Conservation (phyloP, 2,329 filamentous ascomycete species). For the Nigrospora oryzae region DNA sequence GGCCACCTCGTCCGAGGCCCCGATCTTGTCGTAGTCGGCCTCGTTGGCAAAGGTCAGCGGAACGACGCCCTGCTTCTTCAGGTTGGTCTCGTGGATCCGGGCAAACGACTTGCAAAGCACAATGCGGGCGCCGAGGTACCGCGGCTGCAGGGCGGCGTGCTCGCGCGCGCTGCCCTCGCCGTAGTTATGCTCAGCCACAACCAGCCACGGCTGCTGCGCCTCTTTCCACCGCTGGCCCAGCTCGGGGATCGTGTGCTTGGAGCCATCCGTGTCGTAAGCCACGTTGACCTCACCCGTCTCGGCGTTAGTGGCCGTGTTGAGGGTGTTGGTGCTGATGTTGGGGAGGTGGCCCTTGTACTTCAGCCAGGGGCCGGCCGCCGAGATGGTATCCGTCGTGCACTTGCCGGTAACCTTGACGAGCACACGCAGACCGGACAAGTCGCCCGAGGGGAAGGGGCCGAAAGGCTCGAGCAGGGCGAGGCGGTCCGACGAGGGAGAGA, state of each 20-base stretch:
- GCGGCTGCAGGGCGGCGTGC: slow-evolving; percentile 81
- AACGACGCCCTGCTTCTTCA: slow-evolving; percentile 96
- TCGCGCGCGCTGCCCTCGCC: slow-evolving; percentile 85
- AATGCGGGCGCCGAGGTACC: slow-evolving; percentile 80
- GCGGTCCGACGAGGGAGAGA: slow-evolving; percentile 81
- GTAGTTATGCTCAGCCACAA: slow-evolving; percentile 97
- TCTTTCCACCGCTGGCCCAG: slow-evolving; percentile 78
- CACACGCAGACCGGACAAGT: slow-evolving; percentile 71
- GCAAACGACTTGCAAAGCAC: slow-evolving; percentile 84
- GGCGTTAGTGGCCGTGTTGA: slow-evolving; percentile 90
- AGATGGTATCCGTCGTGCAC: slow-evolving; percentile 98
- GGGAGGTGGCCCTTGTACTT: slow-evolving; percentile 99
- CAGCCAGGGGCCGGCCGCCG: slow-evolving; percentile 90
- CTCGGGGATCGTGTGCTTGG: slow-evolving; percentile 71
- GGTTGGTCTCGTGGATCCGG: slow-evolving; percentile 88
- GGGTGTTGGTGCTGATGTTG: slow-evolving; percentile 95
- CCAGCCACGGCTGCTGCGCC: slow-evolving; percentile 72
- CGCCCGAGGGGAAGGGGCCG: slow-evolving; percentile 65
- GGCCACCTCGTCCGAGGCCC: slow-evolving; percentile 72
- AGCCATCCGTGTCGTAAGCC: slow-evolving; percentile 79
- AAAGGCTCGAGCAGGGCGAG: slow-evolving; percentile 91
- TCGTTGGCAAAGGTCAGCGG: slow-evolving; percentile 87
- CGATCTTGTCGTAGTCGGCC: slow-evolving; percentile 76
- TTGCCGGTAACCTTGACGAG: slow-evolving; percentile 96
- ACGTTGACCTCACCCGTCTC: slow-evolving; percentile 88